A percentile compares a stretch with the other conserved stretches of the same genome.
These are phyloP conservation scores for Microsporum canis DNA, from an alignment of 2,329 filamentous ascomycete species.

Conservation along the genomic window DNA sequence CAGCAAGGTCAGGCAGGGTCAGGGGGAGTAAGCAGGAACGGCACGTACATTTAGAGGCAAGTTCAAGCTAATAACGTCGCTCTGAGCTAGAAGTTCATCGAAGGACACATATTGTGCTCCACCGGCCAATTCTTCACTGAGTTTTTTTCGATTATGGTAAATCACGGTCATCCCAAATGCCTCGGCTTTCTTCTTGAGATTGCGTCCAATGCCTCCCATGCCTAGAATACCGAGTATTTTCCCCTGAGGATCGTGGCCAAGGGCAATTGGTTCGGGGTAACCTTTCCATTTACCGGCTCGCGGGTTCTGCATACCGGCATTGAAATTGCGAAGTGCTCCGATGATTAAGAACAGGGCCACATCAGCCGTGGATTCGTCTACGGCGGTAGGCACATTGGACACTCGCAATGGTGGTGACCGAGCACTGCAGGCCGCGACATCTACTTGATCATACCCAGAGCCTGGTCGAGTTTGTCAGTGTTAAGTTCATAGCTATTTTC, in stretches of 20 bases:
- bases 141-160: conserved; percentile 59
- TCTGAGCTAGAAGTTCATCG: conserved; percentile 56
- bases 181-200: conserved; percentile 60
- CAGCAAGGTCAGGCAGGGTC: not conserved
- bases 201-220: conserved; percentile 76
- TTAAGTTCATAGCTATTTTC: not conserved
- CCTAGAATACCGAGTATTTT: conserved; percentile 71
- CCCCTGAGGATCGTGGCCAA: conserved; percentile 66
- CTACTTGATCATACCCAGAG: conserved; percentile 76
- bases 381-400: conserved; percentile 69
- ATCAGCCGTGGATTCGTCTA: conserved; percentile 76
- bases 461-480: conserved; percentile 29
- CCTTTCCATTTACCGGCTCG: conserved; percentile 60
- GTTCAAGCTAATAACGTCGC: conserved; percentile 71
- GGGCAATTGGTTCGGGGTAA: conserved; percentile 37
- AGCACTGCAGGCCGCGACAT: conserved; percentile 58
- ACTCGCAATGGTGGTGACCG: conserved; percentile 51
- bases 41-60: conserved; percentile 65
- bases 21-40: not conserved
- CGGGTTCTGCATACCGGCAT: conserved; percentile 52
- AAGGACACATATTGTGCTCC: conserved; percentile 47
- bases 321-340: conserved; percentile 65
- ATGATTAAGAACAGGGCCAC: conserved; percentile 69
- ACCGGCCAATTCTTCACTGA: conserved; percentile 42
- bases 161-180: conserved; percentile 65